Evolutionary conservation across 257 asterid genomes (phyloP).

Genomic region (Solanum medicagineum): DNA sequence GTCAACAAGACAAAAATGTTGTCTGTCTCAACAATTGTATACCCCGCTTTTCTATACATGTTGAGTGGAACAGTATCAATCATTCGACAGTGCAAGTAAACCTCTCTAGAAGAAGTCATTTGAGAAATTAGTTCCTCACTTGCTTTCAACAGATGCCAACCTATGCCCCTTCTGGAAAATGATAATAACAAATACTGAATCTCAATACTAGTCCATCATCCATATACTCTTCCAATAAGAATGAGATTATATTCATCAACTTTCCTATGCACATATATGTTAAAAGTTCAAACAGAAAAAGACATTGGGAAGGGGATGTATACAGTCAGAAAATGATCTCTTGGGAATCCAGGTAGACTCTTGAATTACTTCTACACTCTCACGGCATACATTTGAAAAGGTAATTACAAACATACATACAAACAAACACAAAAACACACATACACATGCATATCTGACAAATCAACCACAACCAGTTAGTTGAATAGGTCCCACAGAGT

Average conservation of each 20-base stretch:
- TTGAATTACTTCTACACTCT: background rate
- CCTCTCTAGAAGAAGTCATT: slow-evolving; percentile 66
- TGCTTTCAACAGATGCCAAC: slow-evolving; percentile 86
- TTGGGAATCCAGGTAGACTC: background rate
- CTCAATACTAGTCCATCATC: background rate
- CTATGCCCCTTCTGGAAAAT: slow-evolving; percentile 77
- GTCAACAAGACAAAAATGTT: slow-evolving; percentile 59
- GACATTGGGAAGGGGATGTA: background rate
- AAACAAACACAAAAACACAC: too few species aligned
- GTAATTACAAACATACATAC: background rate
- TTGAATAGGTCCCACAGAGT: background rate
- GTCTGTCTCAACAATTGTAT: slow-evolving; percentile 63
- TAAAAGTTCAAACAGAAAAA: background rate
- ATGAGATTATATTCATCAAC: background rate
- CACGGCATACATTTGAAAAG: background rate
- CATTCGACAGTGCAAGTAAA: slow-evolving; percentile 82
- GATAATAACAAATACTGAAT: background rate
- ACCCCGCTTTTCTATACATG: slow-evolving; percentile 82
- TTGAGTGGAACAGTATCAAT: slow-evolving; percentile 73
- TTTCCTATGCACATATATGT: background rate
- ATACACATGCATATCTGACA: background rate
- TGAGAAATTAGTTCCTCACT: slow-evolving; percentile 68
- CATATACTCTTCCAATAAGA: background rate
- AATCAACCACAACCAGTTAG: background rate
- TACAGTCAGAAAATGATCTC: background rate